A percentile compares a stretch with the other conserved stretches of the same genome.
These are phyloP conservation scores for Trichoderma atrobrunneum DNA, from an alignment of 2,329 filamentous ascomycete species.

Conservation along the genomic window DNA sequence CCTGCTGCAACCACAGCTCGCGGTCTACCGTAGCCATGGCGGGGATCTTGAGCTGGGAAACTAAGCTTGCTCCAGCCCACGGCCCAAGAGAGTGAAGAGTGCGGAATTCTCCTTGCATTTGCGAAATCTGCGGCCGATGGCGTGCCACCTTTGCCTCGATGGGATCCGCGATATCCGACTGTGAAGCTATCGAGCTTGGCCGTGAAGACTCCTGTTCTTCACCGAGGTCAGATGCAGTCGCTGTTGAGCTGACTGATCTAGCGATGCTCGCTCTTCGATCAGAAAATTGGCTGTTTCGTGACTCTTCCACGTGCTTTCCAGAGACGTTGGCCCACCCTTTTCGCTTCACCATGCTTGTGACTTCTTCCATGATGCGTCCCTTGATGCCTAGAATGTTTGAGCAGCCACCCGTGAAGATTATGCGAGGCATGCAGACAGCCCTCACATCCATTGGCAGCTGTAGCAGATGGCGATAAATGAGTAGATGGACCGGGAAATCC, in stretches of 20 bases:
- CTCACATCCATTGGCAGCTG: slow-evolving; percentile 78
- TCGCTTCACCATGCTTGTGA: slow-evolving; percentile 62
- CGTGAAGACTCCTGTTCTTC: slow-evolving; percentile 26
- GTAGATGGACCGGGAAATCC: slow-evolving; percentile 71
- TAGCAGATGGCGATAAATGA: slow-evolving; percentile 75
- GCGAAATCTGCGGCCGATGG: slow-evolving; percentile 36
- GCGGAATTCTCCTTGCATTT: slow-evolving; percentile 58
- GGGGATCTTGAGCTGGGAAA: slow-evolving; percentile 65
- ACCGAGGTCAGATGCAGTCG: slow-evolving; percentile 25
- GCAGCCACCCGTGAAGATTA: slow-evolving; percentile 81
- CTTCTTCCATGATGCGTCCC: slow-evolving; percentile 70
- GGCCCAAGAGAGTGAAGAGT: slow-evolving; percentile 68
- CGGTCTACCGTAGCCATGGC: slow-evolving; percentile 68
- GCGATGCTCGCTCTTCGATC: slow-evolving; percentile 25
- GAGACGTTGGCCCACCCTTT: slow-evolving; percentile 76
- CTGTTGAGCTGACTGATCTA: slow-evolving; percentile 24
- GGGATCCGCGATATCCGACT: slow-evolving; percentile 29
- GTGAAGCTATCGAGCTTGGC: slow-evolving; percentile 26
- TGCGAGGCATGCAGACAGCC: slow-evolving; percentile 80
- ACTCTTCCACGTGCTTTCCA: slow-evolving; percentile 63
- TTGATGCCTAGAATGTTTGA: slow-evolving; percentile 78
- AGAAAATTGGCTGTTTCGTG: slow-evolving; percentile 37
- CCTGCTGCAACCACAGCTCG: slow-evolving; percentile 68
- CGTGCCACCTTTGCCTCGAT: slow-evolving; percentile 39
- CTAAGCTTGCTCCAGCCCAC: slow-evolving; percentile 71